phyloP scores from a whole-genome alignment of 257 asterid genomes.

The Phtheirospermum japonicum region DNA sequence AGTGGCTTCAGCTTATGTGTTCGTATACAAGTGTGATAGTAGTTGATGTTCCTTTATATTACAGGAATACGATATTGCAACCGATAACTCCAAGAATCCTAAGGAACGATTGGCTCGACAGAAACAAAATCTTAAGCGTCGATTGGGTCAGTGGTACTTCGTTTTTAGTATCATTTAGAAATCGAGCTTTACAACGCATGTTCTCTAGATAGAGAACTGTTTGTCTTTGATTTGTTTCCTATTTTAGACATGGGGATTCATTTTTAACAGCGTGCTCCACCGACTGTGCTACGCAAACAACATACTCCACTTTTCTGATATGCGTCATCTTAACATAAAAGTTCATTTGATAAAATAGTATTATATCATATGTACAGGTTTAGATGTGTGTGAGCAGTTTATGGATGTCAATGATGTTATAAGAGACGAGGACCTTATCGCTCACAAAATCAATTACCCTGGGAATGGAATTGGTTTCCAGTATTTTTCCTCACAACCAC shows the following conservation, averaged over 20 bases:
- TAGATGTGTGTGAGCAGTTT: conserved; percentile 94
- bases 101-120: conserved; percentile 88
- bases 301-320: neutral
- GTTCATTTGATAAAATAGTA: conserved; percentile 24
- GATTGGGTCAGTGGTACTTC: conserved; percentile 67
- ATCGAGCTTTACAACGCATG: conserved; percentile 10
- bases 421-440: conserved; percentile 90
- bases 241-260: conserved; percentile 6
- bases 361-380: conserved; percentile 50
- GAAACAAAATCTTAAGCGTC: conserved; percentile 87
- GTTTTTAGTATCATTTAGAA: conserved; percentile 19
- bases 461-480: conserved; percentile 65
- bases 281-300: conserved; percentile 6
- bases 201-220: neutral
- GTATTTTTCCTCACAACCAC: conserved; percentile 64
- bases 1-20: conserved; percentile 20
- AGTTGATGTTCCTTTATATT: conserved; percentile 30
- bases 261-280: conserved; percentile 5
- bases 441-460: conserved; percentile 54
- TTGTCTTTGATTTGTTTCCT: conserved; percentile 1
- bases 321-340: neutral
- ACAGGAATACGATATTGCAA: conserved; percentile 91
- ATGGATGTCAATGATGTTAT: conserved; percentile 96
- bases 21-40: conserved; percentile 17
- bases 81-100: conserved; percentile 74